Evolutionary conservation across 2,329 filamentous ascomycete species (phyloP).

Genomic region (Cryphonectria naterciae): DNA sequence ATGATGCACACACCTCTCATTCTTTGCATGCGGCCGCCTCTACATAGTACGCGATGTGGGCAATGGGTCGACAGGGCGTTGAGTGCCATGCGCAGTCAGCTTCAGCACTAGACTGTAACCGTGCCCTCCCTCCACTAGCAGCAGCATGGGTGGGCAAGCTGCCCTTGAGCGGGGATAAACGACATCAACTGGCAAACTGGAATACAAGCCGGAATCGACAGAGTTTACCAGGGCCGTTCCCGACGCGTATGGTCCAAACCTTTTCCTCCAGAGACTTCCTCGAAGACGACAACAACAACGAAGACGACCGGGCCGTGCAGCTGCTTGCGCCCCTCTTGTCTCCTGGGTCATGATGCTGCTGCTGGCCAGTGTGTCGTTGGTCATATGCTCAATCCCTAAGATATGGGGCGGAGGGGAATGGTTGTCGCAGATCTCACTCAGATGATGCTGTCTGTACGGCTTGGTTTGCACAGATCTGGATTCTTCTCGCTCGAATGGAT

Average conservation of each 20-base stretch:
- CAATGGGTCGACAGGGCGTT: conserved; percentile 10
- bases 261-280: conserved; percentile 10
- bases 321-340: conserved; percentile 5
- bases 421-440: background rate
- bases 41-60: conserved; percentile 1
- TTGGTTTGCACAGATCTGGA: conserved; percentile 17
- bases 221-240: conserved; percentile 14
- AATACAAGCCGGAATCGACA: conserved; percentile 26
- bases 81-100: conserved; percentile 23
- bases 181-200: conserved; percentile 29
- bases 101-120: conserved; percentile 24
- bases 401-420: background rate
- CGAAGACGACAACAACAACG: conserved; percentile 8
- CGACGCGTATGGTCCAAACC: conserved; percentile 21
- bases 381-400: background rate
- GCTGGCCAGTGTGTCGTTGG: conserved; percentile 12
- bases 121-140: conserved; percentile 24
- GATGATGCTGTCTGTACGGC: conserved; percentile 4
- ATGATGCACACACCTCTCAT: conserved; percentile 1
- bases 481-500: conserved; percentile 16
- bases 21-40: conserved; percentile 12
- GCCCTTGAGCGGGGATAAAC: conserved; percentile 17
- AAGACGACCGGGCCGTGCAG: conserved; percentile 20
- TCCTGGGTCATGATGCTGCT: conserved; percentile 10
- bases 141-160: conserved; percentile 17